A percentile compares a stretch with the other conserved stretches of the same genome.
These are phyloP conservation scores for Closterium sp. DNA, from an alignment of 139 green algal genomes.

Conservation along the genomic window DNA sequence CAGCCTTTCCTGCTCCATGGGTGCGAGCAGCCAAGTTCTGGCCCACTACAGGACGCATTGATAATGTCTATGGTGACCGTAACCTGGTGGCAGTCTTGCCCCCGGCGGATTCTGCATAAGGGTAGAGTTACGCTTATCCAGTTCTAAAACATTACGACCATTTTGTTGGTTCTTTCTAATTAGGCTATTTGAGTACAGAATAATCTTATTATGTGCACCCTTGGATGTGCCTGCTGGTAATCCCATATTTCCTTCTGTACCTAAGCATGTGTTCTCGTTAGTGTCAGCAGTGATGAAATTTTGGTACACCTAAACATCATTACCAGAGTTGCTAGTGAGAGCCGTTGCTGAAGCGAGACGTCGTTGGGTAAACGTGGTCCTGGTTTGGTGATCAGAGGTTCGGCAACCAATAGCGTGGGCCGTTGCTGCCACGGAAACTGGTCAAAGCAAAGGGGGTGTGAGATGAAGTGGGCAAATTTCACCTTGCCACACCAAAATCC, in stretches of 20 bases:
- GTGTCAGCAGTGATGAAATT: too few species aligned
- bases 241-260: too few species aligned
- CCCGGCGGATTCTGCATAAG: slow-evolving; percentile 21
- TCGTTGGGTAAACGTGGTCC: background rate
- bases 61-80: slow-evolving; percentile 98
- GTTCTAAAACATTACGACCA: too few species aligned
- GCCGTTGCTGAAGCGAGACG: background rate
- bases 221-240: too few species aligned
- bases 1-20: slow-evolving; percentile 90
- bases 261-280: too few species aligned
- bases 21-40: slow-evolving; percentile 96
- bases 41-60: slow-evolving; percentile 84
- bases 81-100: slow-evolving; percentile 69
- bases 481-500: background rate
- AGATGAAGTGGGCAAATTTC: background rate
- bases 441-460: background rate
- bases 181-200: too few species aligned
- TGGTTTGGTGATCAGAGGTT: background rate
- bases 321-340: background rate
- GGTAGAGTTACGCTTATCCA: background rate
- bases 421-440: background rate
- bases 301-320: too few species aligned
- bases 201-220: too few species aligned
- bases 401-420: background rate
- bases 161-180: too few species aligned